phyloP scores from a whole-genome alignment of 2,329 filamentous ascomycete genomes.

The Pseudogymnoascus sp. region DNA sequence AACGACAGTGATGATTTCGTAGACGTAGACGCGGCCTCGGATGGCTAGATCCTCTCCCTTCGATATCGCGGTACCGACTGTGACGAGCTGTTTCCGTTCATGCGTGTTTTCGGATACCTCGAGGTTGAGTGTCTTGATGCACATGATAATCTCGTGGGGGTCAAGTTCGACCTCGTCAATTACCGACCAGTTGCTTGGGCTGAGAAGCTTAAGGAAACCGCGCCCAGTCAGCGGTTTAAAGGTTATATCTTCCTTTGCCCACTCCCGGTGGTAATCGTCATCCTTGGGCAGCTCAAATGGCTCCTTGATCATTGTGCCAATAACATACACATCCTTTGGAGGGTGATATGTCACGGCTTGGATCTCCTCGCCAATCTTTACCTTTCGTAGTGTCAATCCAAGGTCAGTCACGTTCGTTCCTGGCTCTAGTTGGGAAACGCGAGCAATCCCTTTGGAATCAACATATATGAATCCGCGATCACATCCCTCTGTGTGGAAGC shows the following conservation, averaged over 20 bases:
- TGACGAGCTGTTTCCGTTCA: slow-evolving; percentile 72
- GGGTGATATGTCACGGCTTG: slow-evolving; percentile 69
- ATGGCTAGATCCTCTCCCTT: slow-evolving; percentile 86
- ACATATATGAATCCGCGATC: slow-evolving; percentile 78
- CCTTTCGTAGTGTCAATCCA: slow-evolving; percentile 65
- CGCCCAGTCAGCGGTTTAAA: slow-evolving; percentile 62
- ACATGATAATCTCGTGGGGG: slow-evolving; percentile 67
- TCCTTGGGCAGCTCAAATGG: slow-evolving; percentile 81
- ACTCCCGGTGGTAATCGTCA: slow-evolving; percentile 71
- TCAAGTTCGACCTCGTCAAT: slow-evolving; percentile 72
- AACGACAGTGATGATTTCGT: slow-evolving; percentile 85
- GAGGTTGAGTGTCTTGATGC: slow-evolving; percentile 73
- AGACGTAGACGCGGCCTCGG: slow-evolving; percentile 78
- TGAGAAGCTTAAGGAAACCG: slow-evolving; percentile 70
- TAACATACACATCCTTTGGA: slow-evolving; percentile 64
- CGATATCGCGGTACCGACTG: slow-evolving; percentile 76
- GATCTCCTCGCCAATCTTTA: slow-evolving; percentile 62
- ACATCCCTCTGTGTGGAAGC: slow-evolving; percentile 69
- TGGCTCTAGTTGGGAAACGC: slow-evolving; percentile 63
- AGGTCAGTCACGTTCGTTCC: slow-evolving; percentile 64
- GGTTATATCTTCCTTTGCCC: slow-evolving; percentile 58
- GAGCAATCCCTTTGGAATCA: slow-evolving; percentile 62
- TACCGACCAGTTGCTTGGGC: slow-evolving; percentile 65
- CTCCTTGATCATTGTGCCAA: slow-evolving; percentile 59
- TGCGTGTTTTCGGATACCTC: slow-evolving; percentile 89